Evolutionary conservation across 352 stramenopile species (phyloP).

Genomic region (Peronospora belbahrii): DNA sequence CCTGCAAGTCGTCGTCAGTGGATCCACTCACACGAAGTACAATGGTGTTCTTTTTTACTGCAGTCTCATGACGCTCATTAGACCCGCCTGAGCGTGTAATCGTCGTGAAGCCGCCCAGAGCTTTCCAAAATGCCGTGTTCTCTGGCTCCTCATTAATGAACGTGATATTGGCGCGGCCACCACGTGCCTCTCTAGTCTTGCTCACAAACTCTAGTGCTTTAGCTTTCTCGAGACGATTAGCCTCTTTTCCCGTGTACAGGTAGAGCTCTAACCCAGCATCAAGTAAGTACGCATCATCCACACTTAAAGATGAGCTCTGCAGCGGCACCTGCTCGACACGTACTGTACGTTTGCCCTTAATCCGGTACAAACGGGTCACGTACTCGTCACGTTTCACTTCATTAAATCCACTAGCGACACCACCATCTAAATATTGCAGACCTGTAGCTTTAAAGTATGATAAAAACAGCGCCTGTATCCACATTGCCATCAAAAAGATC

Average conservation of each 20-base stretch:
- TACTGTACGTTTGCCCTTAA: conserved; percentile 87
- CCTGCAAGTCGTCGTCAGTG: conserved; percentile 35
- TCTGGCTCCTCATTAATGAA: conserved; percentile 87
- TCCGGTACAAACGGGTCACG: conserved; percentile 78
- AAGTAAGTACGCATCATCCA: conserved; percentile 93
- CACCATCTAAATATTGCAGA: conserved; percentile 89
- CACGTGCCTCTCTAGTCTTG: conserved; percentile 83
- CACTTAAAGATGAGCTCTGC: conserved; percentile 78
- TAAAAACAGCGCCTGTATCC: conserved; percentile 79
- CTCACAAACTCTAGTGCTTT: conserved; percentile 87
- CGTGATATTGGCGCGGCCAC: conserved; percentile 66
- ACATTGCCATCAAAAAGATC: conserved; percentile 1
- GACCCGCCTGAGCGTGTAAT: conserved; percentile 54
- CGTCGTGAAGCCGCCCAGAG: conserved; percentile 81
- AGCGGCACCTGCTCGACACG: conserved; percentile 83
- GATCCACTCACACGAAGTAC: conserved; percentile 78
- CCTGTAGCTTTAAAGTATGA: conserved; percentile 90
- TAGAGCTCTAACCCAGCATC: conserved; percentile 90
- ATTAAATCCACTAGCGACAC: conserved; percentile 90
- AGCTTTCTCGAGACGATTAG: conserved; percentile 86
- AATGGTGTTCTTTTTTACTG: conserved; percentile 52
- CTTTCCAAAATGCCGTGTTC: conserved; percentile 87
- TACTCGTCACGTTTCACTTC: conserved; percentile 86
- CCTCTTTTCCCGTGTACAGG: conserved; percentile 64
- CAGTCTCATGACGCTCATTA: conserved; percentile 58